Percentiles rank a stretch among this genome's conserved stretches.
Evolutionary conservation across 331 rosid species (phyloP).

Genomic region (Quercus lobata): DNA sequence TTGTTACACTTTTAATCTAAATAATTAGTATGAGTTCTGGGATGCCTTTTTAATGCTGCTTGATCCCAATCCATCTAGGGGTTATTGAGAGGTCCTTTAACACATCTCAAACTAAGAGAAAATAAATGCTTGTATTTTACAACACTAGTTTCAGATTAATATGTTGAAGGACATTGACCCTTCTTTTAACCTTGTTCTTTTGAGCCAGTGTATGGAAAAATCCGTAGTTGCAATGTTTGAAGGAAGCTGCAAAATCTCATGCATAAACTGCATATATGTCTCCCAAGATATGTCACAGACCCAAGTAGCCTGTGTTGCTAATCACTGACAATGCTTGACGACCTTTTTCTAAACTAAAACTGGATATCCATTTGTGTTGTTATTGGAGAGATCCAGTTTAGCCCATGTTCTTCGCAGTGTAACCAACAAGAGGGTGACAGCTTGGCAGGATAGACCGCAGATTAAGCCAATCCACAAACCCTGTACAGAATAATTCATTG

Average conservation of each 20-base stretch:
- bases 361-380: constrained; percentile 7
- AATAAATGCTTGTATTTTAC: background rate
- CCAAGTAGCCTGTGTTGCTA: background rate
- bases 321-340: background rate
- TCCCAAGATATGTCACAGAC: background rate
- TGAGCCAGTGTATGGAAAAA: background rate
- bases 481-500: constrained; percentile 26
- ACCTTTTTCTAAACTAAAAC: background rate
- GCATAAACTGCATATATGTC: background rate
- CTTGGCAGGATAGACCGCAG: constrained; percentile 65
- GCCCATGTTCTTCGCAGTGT: constrained; percentile 45
- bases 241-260: background rate
- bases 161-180: background rate
- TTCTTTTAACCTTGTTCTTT: background rate
- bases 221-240: background rate
- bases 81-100: too few species aligned
- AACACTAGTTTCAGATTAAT: background rate
- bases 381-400: constrained; percentile 18
- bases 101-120: background rate
- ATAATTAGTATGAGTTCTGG: too few species aligned
- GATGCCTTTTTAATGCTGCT: too few species aligned
- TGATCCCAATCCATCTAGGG: too few species aligned
- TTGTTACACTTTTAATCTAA: too few species aligned
- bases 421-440: constrained; percentile 42
- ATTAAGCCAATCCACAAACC: constrained; percentile 91